Evolutionary conservation across 225 moss, liverwort and hornwort species (phyloP).

Genomic region (Antitrichia curtipendula): DNA sequence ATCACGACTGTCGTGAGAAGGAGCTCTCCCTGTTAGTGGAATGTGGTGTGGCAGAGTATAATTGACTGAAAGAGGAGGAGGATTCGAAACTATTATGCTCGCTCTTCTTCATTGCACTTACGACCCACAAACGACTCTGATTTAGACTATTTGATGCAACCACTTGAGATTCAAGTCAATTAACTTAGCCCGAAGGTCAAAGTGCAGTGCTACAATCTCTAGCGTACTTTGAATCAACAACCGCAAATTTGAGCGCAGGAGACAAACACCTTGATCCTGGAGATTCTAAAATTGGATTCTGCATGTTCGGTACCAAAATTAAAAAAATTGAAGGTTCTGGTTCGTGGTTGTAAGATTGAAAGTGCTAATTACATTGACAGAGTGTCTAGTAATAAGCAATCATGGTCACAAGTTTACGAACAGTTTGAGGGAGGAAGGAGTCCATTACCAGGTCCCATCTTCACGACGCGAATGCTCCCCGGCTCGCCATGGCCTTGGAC

Average conservation of each 20-base stretch:
- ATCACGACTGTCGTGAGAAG: too few species aligned
- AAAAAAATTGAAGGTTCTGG: background rate
- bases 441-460: constrained; percentile 9
- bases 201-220: background rate
- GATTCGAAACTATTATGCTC: background rate
- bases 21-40: background rate
- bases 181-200: background rate
- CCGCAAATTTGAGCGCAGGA: background rate
- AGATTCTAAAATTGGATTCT: background rate
- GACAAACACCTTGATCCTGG: background rate
- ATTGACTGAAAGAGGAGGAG: background rate
- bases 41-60: background rate
- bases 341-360: background rate
- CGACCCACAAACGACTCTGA: background rate
- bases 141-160: background rate
- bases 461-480: constrained; percentile 12
- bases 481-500: constrained; percentile 14
- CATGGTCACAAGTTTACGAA: background rate
- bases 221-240: background rate
- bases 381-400: background rate
- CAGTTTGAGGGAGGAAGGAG: background rate
- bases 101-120: background rate
- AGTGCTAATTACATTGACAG: background rate
- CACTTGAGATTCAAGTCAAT: background rate
- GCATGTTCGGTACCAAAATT: background rate